A percentile compares a stretch with the other conserved stretches of the same genome.
Conservation (phyloP, 805 yeast species). For the Candida silvatica region DNA sequence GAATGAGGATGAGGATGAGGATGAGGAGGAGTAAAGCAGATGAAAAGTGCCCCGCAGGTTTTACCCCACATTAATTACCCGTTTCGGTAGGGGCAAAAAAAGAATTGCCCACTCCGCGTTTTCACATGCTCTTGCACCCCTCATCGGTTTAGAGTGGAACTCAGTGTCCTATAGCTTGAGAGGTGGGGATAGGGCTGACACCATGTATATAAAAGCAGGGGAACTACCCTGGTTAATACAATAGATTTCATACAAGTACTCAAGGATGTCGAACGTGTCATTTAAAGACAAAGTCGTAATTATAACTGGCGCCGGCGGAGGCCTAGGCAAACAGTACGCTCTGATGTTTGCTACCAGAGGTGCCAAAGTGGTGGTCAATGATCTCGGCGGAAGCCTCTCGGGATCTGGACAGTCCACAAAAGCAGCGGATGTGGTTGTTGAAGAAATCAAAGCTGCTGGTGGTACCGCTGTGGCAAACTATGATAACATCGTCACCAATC, state of each 20-base stretch:
- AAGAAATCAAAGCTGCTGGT: slow-evolving; percentile 67
- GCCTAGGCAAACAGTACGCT: slow-evolving; percentile 85
- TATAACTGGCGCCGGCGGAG: slow-evolving; percentile 97
- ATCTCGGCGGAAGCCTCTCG: slow-evolving; percentile 74
- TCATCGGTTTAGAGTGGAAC: not conserved
- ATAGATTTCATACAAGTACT: not conserved
- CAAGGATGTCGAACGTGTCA: slow-evolving; percentile 23
- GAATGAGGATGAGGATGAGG: slow-evolving; percentile 46
- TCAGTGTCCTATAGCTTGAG: no score
- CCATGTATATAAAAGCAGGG: not conserved
- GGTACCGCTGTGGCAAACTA: slow-evolving; percentile 92
- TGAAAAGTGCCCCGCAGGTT: not conserved
- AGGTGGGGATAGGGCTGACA: not conserved
- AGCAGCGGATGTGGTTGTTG: slow-evolving; percentile 86
- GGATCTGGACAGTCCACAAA: slow-evolving; percentile 64
- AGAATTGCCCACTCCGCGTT: not conserved
- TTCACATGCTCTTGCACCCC: not conserved
- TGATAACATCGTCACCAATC: slow-evolving; percentile 77
- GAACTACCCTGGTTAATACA: not conserved
- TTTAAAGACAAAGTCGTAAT: slow-evolving; percentile 85
- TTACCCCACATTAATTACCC: slow-evolving; percentile 1
- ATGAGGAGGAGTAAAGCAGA: not conserved
- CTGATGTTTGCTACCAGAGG: slow-evolving; percentile 83
- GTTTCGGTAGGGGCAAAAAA: not conserved
- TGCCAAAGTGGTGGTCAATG: slow-evolving; percentile 93